Percentiles rank a stretch among this genome's conserved stretches.
Conservation (phyloP, 345 rosid genomes). For the Carallia pectinifolia region DNA sequence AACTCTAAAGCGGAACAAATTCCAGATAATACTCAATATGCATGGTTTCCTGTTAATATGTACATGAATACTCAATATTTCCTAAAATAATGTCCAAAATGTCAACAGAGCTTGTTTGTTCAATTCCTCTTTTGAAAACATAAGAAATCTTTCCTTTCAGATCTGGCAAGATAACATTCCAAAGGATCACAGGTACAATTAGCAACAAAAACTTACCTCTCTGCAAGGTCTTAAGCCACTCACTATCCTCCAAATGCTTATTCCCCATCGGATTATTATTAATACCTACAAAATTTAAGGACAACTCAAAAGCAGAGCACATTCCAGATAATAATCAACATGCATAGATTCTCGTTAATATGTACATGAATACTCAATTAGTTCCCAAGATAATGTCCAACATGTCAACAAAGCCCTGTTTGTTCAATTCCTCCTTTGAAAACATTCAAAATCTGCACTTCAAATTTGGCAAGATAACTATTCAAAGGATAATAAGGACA, state of each 20-base stretch:
- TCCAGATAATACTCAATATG: not conserved
- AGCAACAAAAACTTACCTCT: not conserved
- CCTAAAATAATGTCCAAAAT: not conserved
- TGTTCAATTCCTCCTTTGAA: not conserved
- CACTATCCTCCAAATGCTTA: conserved; percentile 47
- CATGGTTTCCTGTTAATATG: not conserved
- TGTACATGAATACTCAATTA: not conserved
- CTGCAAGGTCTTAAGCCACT: not conserved
- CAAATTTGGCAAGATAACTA: conserved; percentile 1
- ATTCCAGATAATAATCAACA: not conserved
- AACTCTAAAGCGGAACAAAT: not conserved
- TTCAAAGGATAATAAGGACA: not conserved
- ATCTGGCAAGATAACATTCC: not conserved
- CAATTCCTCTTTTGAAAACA: not conserved
- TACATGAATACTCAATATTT: not conserved
- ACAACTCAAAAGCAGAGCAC: not conserved
- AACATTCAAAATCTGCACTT: not conserved
- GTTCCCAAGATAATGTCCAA: not conserved
- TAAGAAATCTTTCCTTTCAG: not conserved
- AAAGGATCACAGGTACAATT: not conserved
- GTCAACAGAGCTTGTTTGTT: too few relatives aligned
- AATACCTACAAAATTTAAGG: conserved; percentile 44
- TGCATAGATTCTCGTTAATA: not conserved
- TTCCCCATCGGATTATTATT: conserved; percentile 46
- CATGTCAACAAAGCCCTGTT: too few relatives aligned